Percentiles rank a stretch among this genome's conserved stretches.
Conservation (phyloP, 139 green algal genomes). For the Volvox reticuliferus region DNA sequence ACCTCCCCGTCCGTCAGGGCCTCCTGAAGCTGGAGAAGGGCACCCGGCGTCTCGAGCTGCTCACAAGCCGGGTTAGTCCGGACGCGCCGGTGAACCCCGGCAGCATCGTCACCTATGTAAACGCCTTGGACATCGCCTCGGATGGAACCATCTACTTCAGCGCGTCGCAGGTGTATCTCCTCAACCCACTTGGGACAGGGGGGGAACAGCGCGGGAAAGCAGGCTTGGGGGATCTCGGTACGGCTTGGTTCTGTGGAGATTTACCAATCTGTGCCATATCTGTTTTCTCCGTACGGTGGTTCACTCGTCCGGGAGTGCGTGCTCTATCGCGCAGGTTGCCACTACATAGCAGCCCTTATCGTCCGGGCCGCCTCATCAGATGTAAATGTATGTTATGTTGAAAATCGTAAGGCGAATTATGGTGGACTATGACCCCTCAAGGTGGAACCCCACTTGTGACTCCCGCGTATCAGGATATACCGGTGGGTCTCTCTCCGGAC, state of each 20-base stretch:
- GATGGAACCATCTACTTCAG: constrained; percentile 81
- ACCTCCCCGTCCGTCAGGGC: constrained; percentile 35
- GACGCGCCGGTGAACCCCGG: constrained; percentile 41
- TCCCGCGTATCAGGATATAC: constrained; percentile 10
- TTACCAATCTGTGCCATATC: neutral
- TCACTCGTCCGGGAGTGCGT: too few relatives aligned
- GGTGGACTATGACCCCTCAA: too few relatives aligned
- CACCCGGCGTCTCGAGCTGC: constrained; percentile 10
- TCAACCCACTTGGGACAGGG: too few relatives aligned
- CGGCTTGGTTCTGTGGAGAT: too few relatives aligned
- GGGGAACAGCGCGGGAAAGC: too few relatives aligned
- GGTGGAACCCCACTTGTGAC: too few relatives aligned
- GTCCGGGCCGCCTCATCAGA: too few relatives aligned
- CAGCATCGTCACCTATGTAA: constrained; percentile 66
- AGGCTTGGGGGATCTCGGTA: too few relatives aligned
- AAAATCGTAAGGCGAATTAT: too few relatives aligned
- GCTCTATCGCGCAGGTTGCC: too few relatives aligned
- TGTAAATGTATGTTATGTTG: too few relatives aligned
- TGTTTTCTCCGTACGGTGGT: neutral
- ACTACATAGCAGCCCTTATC: too few relatives aligned
- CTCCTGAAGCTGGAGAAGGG: constrained; percentile 45
- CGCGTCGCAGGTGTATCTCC: constrained; percentile 47
- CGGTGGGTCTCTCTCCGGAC: neutral
- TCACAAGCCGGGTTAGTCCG: constrained; percentile 44
- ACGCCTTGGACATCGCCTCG: constrained; percentile 77